Base-by-base conservation (phyloP, 352 stramenopile genomes). In the Globisporangium polare region DNA sequence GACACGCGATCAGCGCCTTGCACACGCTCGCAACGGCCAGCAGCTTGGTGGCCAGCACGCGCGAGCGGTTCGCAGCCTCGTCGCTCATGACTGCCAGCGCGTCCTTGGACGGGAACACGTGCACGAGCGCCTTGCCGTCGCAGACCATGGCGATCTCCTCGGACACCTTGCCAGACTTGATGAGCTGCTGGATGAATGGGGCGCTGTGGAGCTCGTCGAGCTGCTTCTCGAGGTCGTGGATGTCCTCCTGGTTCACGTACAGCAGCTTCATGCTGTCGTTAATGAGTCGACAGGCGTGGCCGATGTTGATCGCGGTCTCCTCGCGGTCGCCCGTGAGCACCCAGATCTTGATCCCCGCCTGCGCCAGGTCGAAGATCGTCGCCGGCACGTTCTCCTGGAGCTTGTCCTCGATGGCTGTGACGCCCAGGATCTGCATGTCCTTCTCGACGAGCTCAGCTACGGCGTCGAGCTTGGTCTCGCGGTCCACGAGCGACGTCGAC, bases 231-330 rank as follows among this genome's bases (percentile, higher is more conserved):
- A 90, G 66, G 8, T 63, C 61, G 5, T 77, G 65, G 1, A 79
- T 33, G 1, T 63, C 47, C 55, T 88, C 79, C 20, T 79, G 71
- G 47, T 90, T 88, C 27, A 90, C 71, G 43, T 88, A 89, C 1
- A 87, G 56, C 31, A 86, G 46, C 42, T 91, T 75, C 77, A 88
- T 92, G 35, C 72, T 77, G 42, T 89, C 77, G 60, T 86, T 79
- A 29, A 90, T 74, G 0, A 90, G 71, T 17, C 73, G 75, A 49
- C 81, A 90, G 0, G 94, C 94, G 49, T 98, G 95, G 17, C 90
- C 96, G 58, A 99, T 99, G 73, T 99, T 98, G 59, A 99, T 94
- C 1, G 97, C 97, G 2, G 97, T 99, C 67, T 99, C 97, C 56
- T 97, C 81, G 47, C 98, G 98, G 68, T 99, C 97, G 31, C 97